A percentile compares a stretch with the other conserved stretches of the same genome.
Conservation (phyloP, 2,329 filamentous ascomycete genomes). For the Colletotrichum sojae region DNA sequence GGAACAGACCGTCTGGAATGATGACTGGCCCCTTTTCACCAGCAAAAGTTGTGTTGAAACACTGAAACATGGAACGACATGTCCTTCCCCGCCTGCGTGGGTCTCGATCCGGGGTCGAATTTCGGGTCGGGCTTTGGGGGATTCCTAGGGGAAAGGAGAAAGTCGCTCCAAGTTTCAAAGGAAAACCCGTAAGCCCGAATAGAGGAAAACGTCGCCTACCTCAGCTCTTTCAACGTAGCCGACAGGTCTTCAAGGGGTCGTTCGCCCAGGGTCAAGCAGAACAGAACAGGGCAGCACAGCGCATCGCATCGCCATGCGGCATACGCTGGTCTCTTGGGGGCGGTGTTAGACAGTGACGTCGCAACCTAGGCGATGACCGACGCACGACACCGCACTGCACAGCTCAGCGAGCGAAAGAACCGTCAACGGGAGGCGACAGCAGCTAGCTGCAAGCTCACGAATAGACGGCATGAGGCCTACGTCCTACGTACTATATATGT, state of each 20-base stretch:
- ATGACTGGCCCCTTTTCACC: constrained; percentile 30
- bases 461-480: background rate
- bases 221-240: background rate
- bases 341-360: constrained; percentile 23
- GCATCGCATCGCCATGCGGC: background rate
- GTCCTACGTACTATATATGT: no score
- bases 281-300: constrained; percentile 4
- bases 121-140: constrained; percentile 26
- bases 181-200: constrained; percentile 14
- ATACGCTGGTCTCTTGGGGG: background rate
- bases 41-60: constrained; percentile 36
- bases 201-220: constrained; percentile 7
- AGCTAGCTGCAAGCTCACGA: constrained; percentile 1
- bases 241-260: background rate
- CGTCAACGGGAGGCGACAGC: constrained; percentile 12
- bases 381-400: constrained; percentile 22
- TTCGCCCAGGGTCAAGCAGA: background rate
- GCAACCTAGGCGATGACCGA: constrained; percentile 19
- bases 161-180: constrained; percentile 24
- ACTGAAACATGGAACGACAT: constrained; percentile 40
- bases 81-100: constrained; percentile 31
- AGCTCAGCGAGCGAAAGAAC: constrained; percentile 21
- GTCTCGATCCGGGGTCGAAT: constrained; percentile 35
- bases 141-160: constrained; percentile 5
- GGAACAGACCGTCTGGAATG: constrained; percentile 20